A percentile compares a stretch with the other conserved stretches of the same genome.
These are phyloP conservation scores for Porodaedalea pini DNA, from an alignment of 1,284 basidiomycete genomes.

Conservation along the genomic window DNA sequence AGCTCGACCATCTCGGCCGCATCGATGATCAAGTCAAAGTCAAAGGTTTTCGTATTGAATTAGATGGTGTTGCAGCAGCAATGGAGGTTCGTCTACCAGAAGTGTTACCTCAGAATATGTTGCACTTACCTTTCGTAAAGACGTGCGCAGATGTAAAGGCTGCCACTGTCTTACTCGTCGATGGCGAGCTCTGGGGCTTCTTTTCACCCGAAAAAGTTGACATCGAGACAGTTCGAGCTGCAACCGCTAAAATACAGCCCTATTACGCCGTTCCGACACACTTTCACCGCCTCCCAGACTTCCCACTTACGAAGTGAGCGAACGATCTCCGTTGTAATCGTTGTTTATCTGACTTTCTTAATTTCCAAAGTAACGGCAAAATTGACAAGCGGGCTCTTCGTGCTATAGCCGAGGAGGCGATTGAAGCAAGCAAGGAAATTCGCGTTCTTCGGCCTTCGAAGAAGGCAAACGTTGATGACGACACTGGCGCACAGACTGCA, in stretches of 20 bases:
- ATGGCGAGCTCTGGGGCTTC: conserved; percentile 53
- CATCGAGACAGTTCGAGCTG: conserved; percentile 39
- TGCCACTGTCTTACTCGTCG: conserved; percentile 49
- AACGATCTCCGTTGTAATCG: neutral
- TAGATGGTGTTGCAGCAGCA: conserved; percentile 55
- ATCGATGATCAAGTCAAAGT: conserved; percentile 55
- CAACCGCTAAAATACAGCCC: conserved; percentile 48
- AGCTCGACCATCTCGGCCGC: conserved; percentile 52
- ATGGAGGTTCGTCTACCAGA: conserved; percentile 43
- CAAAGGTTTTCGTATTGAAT: conserved; percentile 61
- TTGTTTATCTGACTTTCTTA: neutral
- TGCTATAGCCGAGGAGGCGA: conserved; percentile 37
- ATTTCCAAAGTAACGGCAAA: conserved; percentile 42
- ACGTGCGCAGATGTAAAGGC: conserved; percentile 42
- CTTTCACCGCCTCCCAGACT: conserved; percentile 39
- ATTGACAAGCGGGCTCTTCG: conserved; percentile 50
- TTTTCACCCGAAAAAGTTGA: conserved; percentile 42
- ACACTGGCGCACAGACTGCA: neutral
- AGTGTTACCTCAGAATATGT: conserved; percentile 14
- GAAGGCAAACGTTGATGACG: conserved; percentile 9
- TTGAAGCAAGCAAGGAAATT: conserved; percentile 18
- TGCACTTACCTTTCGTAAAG: conserved; percentile 27
- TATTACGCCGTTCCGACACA: conserved; percentile 57
- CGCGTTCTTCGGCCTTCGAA: conserved; percentile 11
- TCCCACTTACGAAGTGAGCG: conserved; percentile 49